Conservation (phyloP, 345 rosid species). For the Gossypium herbaceum region DNA sequence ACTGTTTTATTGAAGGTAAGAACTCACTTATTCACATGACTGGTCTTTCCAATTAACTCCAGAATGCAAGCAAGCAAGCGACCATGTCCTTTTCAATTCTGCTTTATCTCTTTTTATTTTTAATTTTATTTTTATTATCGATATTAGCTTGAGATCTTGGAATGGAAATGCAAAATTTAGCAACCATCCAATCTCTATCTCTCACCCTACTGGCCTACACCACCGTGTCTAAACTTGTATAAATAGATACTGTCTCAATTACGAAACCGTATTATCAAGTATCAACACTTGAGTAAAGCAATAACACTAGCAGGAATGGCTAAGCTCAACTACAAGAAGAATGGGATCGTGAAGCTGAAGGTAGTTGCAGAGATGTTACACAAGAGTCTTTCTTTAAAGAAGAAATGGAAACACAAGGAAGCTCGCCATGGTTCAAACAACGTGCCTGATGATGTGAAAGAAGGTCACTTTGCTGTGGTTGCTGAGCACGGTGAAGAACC, state of each 20-base stretch:
- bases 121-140: neutral
- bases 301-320: constrained; percentile 20
- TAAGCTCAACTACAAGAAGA: constrained; percentile 32
- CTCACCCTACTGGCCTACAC: neutral
- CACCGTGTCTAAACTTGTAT: neutral
- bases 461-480: constrained; percentile 31
- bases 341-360: constrained; percentile 33
- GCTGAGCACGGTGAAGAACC: constrained; percentile 19
- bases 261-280: neutral
- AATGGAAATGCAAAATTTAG: neutral
- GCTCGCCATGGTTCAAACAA: neutral
- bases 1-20: neutral
- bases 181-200: neutral
- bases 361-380: constrained; percentile 28
- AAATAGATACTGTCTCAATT: neutral
- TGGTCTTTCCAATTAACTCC: neutral
- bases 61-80: neutral
- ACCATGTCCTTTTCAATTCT: neutral
- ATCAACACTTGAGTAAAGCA: neutral
- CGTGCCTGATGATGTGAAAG: constrained; percentile 30
- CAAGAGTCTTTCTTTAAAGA: constrained; percentile 23
- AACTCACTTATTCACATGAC: neutral
- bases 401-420: constrained; percentile 20
- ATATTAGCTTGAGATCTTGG: neutral
- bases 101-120: neutral